Evolutionary conservation across 139 green algal genomes (phyloP).

Genomic region (Micractinium conductrix): DNA sequence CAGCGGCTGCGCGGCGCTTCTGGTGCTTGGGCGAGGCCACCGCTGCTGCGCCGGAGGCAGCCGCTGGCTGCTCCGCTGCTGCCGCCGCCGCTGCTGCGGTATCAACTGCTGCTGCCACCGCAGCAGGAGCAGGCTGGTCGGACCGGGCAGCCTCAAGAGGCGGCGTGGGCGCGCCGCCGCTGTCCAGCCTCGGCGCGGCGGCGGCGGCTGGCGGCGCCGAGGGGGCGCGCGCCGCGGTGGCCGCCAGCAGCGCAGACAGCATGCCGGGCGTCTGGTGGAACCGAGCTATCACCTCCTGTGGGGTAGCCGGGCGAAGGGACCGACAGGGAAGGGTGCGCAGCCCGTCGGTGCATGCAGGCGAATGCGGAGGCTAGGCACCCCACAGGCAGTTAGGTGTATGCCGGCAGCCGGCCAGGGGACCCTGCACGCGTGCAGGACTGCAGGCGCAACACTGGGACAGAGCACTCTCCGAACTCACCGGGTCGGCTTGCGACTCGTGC

Average conservation of each 20-base stretch:
- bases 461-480: not conserved
- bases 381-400: too few relatives aligned
- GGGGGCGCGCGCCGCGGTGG: not conserved
- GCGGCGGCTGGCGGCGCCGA: not conserved
- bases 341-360: too few relatives aligned
- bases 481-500: not conserved
- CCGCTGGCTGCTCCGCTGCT: not conserved
- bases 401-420: too few relatives aligned
- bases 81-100: not conserved
- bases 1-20: not conserved
- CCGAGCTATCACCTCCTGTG: conserved; percentile 2
- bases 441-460: not conserved
- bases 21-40: not conserved
- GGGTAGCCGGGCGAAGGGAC: too few relatives aligned
- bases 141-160: not conserved
- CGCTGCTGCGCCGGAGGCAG: not conserved
- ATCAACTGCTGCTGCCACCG: not conserved
- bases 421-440: not conserved
- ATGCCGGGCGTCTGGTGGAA: conserved; percentile 18
- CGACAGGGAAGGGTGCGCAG: not conserved
- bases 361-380: too few relatives aligned
- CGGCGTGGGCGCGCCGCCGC: not conserved
- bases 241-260: conserved; percentile 12
- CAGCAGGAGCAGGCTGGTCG: not conserved
- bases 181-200: not conserved